A percentile compares a stretch with the other conserved stretches of the same genome.
phyloP scores from a whole-genome alignment of 2,329 filamentous ascomycete genomes.

The Septoria petroselini region DNA sequence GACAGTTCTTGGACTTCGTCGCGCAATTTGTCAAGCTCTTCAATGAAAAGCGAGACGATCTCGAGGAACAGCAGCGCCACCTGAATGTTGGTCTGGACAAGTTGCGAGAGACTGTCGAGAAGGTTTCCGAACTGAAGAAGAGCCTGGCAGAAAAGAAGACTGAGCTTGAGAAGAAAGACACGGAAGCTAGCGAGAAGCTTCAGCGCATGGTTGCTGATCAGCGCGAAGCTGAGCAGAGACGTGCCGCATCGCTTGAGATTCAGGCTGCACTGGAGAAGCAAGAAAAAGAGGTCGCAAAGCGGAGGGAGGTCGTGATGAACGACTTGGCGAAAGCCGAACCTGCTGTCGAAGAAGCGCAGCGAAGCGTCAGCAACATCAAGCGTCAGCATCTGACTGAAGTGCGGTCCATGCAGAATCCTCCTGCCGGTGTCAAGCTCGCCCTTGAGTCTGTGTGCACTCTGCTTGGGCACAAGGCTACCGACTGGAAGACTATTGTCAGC shows the following conservation, averaged over 20 bases:
- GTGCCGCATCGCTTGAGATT: slow-evolving; percentile 82
- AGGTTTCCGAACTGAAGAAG: slow-evolving; percentile 85
- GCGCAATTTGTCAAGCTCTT: slow-evolving; percentile 96
- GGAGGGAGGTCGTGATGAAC: slow-evolving; percentile 77
- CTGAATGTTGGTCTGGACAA: slow-evolving; percentile 98
- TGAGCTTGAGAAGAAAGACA: slow-evolving; percentile 88
- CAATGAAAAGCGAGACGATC: slow-evolving; percentile 95
- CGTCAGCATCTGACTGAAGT: slow-evolving; percentile 96
- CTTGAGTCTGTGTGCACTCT: slow-evolving; percentile 95
- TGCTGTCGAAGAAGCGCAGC: slow-evolving; percentile 86
- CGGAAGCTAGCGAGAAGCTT: slow-evolving; percentile 94
- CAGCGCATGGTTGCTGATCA: slow-evolving; percentile 97
- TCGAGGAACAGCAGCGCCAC: slow-evolving; percentile 98
- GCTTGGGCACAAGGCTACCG: slow-evolving; percentile 81
- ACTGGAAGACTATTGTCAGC: slow-evolving; percentile 87
- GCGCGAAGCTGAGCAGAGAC: slow-evolving; percentile 86
- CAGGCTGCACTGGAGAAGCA: slow-evolving; percentile 84
- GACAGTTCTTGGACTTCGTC: slow-evolving; percentile 97
- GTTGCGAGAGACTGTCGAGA: slow-evolving; percentile 91
- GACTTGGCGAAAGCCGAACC: slow-evolving; percentile 91
- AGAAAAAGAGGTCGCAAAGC: slow-evolving; percentile 78
- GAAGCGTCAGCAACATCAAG: slow-evolving; percentile 98
- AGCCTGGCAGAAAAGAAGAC: slow-evolving; percentile 93
- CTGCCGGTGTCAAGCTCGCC: slow-evolving; percentile 83
- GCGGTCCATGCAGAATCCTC: slow-evolving; percentile 91